These are phyloP conservation scores for Komagataella ulmi DNA, from an alignment of 805 yeast species.

Conservation along the genomic window DNA sequence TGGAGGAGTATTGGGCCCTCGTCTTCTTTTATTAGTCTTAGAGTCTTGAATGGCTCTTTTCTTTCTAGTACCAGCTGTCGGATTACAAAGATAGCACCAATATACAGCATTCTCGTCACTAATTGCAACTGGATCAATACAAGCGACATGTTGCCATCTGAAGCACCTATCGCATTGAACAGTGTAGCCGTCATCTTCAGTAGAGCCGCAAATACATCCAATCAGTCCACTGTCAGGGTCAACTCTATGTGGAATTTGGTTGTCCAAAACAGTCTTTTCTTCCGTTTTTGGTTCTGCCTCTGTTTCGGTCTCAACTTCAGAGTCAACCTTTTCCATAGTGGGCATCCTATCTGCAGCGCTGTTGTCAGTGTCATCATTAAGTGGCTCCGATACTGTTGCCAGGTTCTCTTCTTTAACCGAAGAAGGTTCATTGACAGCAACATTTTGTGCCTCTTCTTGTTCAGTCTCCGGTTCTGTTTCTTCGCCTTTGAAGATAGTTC, in stretches of 20 bases:
- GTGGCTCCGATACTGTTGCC: slow-evolving; percentile 9
- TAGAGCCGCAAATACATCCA: slow-evolving; percentile 79
- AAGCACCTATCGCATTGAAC: slow-evolving; percentile 89
- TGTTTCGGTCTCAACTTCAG: slow-evolving; percentile 2
- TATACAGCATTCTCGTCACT: slow-evolving; percentile 76
- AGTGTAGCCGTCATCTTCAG: slow-evolving; percentile 86
- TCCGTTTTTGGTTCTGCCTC: slow-evolving; percentile 1
- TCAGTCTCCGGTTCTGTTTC: slow-evolving; percentile 1
- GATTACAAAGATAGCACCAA: slow-evolving; percentile 65
- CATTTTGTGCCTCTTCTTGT: background rate
- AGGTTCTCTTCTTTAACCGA: slow-evolving; percentile 1
- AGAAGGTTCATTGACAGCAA: background rate
- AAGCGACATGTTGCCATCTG: slow-evolving; percentile 92
- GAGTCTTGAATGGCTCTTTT: background rate
- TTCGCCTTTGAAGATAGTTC: background rate
- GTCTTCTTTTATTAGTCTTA: background rate
- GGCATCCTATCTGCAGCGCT: background rate
- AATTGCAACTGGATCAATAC: slow-evolving; percentile 64
- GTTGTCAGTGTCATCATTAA: slow-evolving; percentile 7
- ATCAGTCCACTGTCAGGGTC: slow-evolving; percentile 78
- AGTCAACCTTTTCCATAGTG: slow-evolving; percentile 10
- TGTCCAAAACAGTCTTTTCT: background rate
- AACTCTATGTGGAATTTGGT: slow-evolving; percentile 32
- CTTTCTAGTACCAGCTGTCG: slow-evolving; percentile 4
- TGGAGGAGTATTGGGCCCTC: slow-evolving; percentile 1